Evolutionary conservation across 2,329 filamentous ascomycete genomes (phyloP), one percentile per base, ranked within the genome.

Genomic region (Ophiocordyceps australis): DNA sequence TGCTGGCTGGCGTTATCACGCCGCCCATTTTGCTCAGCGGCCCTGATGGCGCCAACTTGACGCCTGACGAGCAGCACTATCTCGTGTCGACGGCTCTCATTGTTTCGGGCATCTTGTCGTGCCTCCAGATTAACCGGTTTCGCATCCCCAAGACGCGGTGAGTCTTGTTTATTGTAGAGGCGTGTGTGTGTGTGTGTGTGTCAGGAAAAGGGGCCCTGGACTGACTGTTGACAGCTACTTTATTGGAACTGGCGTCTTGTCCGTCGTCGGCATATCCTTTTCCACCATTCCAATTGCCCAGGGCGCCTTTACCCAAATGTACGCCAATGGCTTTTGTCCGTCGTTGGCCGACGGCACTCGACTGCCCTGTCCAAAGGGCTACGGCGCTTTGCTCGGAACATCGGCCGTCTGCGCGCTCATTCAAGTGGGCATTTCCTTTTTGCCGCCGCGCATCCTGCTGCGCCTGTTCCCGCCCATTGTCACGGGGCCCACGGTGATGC

Each of bases 381-480:
- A 83, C 45, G 80, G 80, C 4, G 53, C 52, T 2, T 59, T 86
- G 24, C 55, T 86, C 12, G 80, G 78, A 11, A 85, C 80, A 0
- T 57, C 65, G 5, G 60, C 69, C 11, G 54, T 71, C 26, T 74
- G 71, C 35, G 65, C 71, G 17, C 56, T 77, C 18, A 54, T 85
- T 32, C 78, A 86, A 52, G 62, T 86, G 25, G 49, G 67, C 18
- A 65, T 89, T 46, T 77, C 76, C 2, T 82, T 86, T 46, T 65
- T 80, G 19, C 74, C 77, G 3, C 72, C 78, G 0, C 63, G 55
- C 30, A 47, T 70, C 18, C 60, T 86, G 32, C 66, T 81, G 38
- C 68, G 65, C 39, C 65, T 85, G 37, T 83, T 86, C 43, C 80
- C 80, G 7, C 80, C 80, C 5, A 67, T 89, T 20, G 74, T 82